These are phyloP conservation scores for Neocatenulostroma microsporum DNA, from an alignment of 2,329 filamentous ascomycete genomes.

Conservation along the genomic window DNA sequence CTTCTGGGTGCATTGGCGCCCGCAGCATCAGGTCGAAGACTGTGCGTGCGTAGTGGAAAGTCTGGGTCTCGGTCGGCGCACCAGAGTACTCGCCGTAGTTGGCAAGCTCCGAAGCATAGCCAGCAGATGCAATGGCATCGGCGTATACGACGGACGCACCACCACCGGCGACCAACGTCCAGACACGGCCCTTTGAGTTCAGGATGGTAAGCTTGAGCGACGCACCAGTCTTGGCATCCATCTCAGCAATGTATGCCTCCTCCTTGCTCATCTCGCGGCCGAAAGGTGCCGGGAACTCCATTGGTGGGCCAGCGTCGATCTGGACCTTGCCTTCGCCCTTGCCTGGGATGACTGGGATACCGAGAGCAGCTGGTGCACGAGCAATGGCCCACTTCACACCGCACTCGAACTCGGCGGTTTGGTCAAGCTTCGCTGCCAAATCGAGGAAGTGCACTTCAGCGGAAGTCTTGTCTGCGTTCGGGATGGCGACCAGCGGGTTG, in stretches of 20 bases:
- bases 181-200: conserved; percentile 84
- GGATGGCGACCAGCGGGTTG: conserved; percentile 97
- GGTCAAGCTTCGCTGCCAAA: conserved; percentile 95
- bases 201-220: conserved; percentile 97
- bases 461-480: conserved; percentile 84
- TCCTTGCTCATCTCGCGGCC: conserved; percentile 98
- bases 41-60: conserved; percentile 96
- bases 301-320: conserved; percentile 92
- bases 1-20: conserved; percentile 72
- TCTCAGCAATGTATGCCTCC: conserved; percentile 97
- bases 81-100: conserved; percentile 99
- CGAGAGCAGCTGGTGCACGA: conserved; percentile 79
- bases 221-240: conserved; percentile 98
- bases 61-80: conserved; percentile 96
- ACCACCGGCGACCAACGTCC: conserved; percentile 97
- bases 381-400: conserved; percentile 98
- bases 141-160: conserved; percentile 99
- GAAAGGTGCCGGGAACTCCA: conserved; percentile 98
- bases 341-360: conserved; percentile 56
- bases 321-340: conserved; percentile 66
- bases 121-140: conserved; percentile 93
- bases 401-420: conserved; percentile 98
- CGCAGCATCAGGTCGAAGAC: conserved; percentile 97
- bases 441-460: conserved; percentile 97
- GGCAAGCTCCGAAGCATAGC: conserved; percentile 91